Conservation (phyloP, 2,329 filamentous ascomycete species). For the Cyphellophora europaea region DNA sequence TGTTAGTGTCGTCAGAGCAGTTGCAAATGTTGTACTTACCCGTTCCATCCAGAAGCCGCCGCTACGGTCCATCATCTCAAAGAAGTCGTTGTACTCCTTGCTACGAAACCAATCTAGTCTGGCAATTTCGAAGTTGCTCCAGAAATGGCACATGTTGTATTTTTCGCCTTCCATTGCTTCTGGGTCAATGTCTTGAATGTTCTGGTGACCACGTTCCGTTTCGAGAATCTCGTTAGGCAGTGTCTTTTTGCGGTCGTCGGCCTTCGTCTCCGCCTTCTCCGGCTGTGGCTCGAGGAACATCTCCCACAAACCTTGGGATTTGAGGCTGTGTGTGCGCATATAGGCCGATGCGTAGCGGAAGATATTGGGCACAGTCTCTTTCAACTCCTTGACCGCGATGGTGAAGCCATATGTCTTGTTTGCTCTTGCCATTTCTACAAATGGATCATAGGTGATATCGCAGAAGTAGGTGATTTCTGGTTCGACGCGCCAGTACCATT, state of each 20-base stretch:
- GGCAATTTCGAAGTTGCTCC: conserved; percentile 99
- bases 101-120: conserved; percentile 91
- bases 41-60: conserved; percentile 99
- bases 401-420: conserved; percentile 99
- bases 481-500: conserved; percentile 99
- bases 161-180: conserved; percentile 95
- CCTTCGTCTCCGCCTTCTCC: conserved; percentile 36
- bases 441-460: conserved; percentile 98
- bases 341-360: conserved; percentile 98
- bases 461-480: conserved; percentile 99
- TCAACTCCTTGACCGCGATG: conserved; percentile 95
- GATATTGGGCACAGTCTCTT: conserved; percentile 96
- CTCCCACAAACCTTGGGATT: conserved; percentile 90
- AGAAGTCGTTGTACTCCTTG: conserved; percentile 96
- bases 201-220: conserved; percentile 60
- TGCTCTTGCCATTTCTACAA: conserved; percentile 81
- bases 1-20: conserved; percentile 19
- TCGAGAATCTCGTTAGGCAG: conserved; percentile 75
- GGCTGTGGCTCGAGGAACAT: conserved; percentile 82
- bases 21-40: conserved; percentile 54
- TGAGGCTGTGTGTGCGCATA: conserved; percentile 83
- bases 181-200: conserved; percentile 71
- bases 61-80: conserved; percentile 96
- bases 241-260: conserved; percentile 56
- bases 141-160: conserved; percentile 99